phyloP scores from a whole-genome alignment of 768 basidiomycete species.

The Tulasnella sp. region DNA sequence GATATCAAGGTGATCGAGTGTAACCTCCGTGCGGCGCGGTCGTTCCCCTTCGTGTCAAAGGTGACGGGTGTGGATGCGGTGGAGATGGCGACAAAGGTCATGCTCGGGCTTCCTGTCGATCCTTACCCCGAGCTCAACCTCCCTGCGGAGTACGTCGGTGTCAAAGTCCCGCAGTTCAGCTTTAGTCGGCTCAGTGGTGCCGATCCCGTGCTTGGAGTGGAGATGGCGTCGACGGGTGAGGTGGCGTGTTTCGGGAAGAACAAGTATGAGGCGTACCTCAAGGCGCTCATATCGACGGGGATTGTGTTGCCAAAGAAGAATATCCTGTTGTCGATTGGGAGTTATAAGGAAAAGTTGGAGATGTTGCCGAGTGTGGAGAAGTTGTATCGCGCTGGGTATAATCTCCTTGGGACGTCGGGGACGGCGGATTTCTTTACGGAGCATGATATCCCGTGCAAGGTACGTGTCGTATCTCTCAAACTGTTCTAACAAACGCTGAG shows the following conservation, averaged over 20 bases:
- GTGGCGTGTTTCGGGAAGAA: constrained; percentile 97
- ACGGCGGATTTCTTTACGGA: constrained; percentile 97
- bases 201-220: constrained; percentile 93
- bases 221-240: constrained; percentile 99
- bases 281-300: constrained; percentile 92
- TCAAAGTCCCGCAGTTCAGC: constrained; percentile 99
- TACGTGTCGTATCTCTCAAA: constrained; percentile 24
- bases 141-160: constrained; percentile 88
- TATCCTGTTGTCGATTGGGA: constrained; percentile 90
- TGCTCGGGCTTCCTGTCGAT: constrained; percentile 82
- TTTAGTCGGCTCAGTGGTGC: constrained; percentile 94
- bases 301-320: constrained; percentile 95
- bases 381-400: constrained; percentile 83
- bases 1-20: constrained; percentile 99
- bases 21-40: constrained; percentile 92
- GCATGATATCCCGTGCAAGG: constrained; percentile 93
- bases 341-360: constrained; percentile 95
- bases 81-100: constrained; percentile 97
- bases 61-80: constrained; percentile 96
- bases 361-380: constrained; percentile 92
- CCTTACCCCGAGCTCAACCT: constrained; percentile 81
- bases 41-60: constrained; percentile 98
- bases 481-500: neutral
- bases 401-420: constrained; percentile 92
- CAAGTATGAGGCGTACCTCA: constrained; percentile 97